Percentiles rank a stretch among this genome's conserved stretches.
Evolutionary conservation across 331 rosid species (phyloP).

Genomic region (Arachis monticola): DNA sequence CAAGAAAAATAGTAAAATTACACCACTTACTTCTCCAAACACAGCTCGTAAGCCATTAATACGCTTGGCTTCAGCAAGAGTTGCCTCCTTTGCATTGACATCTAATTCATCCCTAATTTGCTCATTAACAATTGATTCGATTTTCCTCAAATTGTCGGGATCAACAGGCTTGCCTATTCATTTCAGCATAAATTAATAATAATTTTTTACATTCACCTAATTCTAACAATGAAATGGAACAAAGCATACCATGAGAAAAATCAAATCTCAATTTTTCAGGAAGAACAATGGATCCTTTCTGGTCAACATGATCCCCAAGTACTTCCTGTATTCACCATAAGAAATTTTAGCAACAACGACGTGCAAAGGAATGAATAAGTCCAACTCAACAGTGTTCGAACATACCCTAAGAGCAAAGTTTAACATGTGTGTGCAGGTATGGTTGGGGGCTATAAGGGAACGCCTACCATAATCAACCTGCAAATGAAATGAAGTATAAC

Average conservation of each 20-base stretch:
- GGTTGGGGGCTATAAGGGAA: conserved; percentile 84
- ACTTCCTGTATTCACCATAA: conserved; percentile 68
- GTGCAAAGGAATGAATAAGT: conserved; percentile 10
- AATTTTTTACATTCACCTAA: conserved; percentile 7
- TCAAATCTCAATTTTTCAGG: conserved; percentile 97
- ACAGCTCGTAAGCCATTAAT: conserved; percentile 95
- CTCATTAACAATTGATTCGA: conserved; percentile 84
- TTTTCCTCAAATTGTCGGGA: conserved; percentile 70
- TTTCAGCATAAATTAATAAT: conserved; percentile 39
- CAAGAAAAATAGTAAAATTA: conserved; percentile 32
- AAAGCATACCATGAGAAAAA: conserved; percentile 88
- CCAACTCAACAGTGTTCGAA: conserved; percentile 12
- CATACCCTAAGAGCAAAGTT: conserved; percentile 97
- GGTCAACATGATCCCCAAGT: conserved; percentile 91
- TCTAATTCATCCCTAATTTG: conserved; percentile 84
- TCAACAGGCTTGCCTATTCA: conserved; percentile 88
- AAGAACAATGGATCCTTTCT: conserved; percentile 96
- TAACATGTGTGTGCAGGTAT: conserved; percentile 97
- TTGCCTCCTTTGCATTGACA: conserved; percentile 75
- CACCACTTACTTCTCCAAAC: conserved; percentile 86
- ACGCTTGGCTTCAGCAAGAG: conserved; percentile 74
- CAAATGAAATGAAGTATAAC: conserved; percentile 36
- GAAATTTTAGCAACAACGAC: conserved; percentile 31
- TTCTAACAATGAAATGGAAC: conserved; percentile 29
- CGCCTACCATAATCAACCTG: conserved; percentile 96